Evolutionary conservation across 371 early-diverging fungal genomes (phyloP).

Genomic region (Saksenaea oblongispora): DNA sequence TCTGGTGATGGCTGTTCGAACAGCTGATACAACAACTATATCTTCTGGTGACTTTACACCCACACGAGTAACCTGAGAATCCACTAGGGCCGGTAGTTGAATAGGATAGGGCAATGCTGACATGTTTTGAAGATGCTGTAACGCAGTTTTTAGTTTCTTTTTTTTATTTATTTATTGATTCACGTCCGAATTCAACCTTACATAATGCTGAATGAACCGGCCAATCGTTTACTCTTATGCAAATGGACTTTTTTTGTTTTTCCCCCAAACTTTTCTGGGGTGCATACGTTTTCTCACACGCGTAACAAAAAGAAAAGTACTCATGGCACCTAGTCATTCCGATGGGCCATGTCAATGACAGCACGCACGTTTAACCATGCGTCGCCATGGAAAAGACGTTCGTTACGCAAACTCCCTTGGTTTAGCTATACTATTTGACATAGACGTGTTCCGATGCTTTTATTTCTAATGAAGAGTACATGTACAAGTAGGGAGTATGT

Average conservation of each 20-base stretch:
- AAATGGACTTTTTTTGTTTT: neutral
- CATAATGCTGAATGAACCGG: neutral
- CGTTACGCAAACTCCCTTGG: too few relatives aligned
- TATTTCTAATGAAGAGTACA: too few relatives aligned
- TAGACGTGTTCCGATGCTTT: too few relatives aligned
- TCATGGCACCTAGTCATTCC: too few relatives aligned
- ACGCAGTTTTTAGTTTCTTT: neutral
- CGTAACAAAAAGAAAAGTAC: neutral
- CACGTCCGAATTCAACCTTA: neutral
- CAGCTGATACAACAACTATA: constrained; percentile 78
- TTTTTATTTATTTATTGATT: neutral
- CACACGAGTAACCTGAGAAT: constrained; percentile 28
- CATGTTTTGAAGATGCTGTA: neutral
- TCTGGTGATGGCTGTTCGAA: constrained; percentile 88
- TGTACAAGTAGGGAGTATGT: too few relatives aligned
- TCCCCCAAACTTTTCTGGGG: neutral
- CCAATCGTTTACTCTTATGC: neutral
- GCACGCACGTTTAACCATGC: too few relatives aligned
- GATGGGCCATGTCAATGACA: too few relatives aligned
- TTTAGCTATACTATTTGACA: too few relatives aligned
- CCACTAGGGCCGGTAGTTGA: constrained; percentile 12
- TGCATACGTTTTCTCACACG: neutral
- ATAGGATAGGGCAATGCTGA: constrained; percentile 22
- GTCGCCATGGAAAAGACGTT: too few relatives aligned
- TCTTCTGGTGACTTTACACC: constrained; percentile 78